Conservation (phyloP, 257 asterid species). For the Jacaranda mimosifolia region DNA sequence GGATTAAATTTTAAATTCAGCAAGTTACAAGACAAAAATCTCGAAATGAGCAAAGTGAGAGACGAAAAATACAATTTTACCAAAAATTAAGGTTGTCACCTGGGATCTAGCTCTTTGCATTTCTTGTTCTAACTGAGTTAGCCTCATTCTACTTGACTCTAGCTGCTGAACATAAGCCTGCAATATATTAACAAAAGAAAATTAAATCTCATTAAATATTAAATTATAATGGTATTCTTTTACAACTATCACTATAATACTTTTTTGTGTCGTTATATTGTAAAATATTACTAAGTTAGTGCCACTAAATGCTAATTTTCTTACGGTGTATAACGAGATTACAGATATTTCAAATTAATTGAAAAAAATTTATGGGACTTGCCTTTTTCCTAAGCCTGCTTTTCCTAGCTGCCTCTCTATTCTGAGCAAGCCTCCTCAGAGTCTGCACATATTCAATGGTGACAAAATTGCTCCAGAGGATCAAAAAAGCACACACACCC, state of each 20-base stretch:
- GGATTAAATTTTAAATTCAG: too few relatives aligned
- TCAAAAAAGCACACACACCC: conserved; percentile 14
- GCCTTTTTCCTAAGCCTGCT: conserved; percentile 93
- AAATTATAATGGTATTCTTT: neutral
- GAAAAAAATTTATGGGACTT: neutral
- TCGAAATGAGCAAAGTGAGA: too few relatives aligned
- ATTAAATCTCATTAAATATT: neutral
- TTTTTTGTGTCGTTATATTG: too few relatives aligned
- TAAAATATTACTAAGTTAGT: too few relatives aligned
- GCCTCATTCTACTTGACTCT: conserved; percentile 82
- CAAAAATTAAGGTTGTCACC: too few relatives aligned
- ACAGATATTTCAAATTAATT: neutral
- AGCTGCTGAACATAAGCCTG: conserved; percentile 98
- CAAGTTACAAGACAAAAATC: too few relatives aligned
- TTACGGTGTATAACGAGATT: neutral
- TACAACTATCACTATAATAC: too few relatives aligned
- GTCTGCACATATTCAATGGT: conserved; percentile 50
- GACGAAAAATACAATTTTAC: too few relatives aligned
- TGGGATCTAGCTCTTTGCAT: conserved; percentile 78
- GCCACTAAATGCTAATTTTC: too few relatives aligned
- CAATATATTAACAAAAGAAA: conserved; percentile 16
- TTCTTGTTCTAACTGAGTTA: conserved; percentile 82
- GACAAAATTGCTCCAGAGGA: neutral
- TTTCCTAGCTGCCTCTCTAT: conserved; percentile 97
- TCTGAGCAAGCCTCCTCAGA: conserved; percentile 92